Percentiles rank a stretch among this genome's conserved stretches.
Evolutionary conservation across 768 basidiomycete species (phyloP).

Genomic region (Infundibulicybe gibba): DNA sequence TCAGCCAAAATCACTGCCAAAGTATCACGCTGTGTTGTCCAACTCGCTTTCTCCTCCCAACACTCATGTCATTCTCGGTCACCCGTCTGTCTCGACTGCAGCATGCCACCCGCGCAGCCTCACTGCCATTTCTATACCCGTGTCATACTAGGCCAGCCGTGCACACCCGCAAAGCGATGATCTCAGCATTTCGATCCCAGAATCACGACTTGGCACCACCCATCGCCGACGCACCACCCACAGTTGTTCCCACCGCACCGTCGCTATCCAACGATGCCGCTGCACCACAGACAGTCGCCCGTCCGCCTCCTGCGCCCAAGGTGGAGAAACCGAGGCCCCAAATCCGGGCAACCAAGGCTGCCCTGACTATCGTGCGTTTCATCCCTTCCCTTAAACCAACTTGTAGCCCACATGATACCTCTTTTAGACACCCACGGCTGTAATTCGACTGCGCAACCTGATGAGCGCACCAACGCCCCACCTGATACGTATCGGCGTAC

Average conservation of each 20-base stretch:
- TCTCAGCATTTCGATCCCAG: slow-evolving; percentile 54
- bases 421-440: slow-evolving; percentile 73
- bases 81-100: slow-evolving; percentile 23
- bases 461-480: slow-evolving; percentile 84
- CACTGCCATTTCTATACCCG: slow-evolving; percentile 26
- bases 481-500: slow-evolving; percentile 91
- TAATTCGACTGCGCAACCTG: slow-evolving; percentile 67
- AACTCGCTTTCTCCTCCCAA: neutral
- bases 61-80: slow-evolving; percentile 23
- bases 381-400: slow-evolving; percentile 2
- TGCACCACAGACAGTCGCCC: slow-evolving; percentile 69
- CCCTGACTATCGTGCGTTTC: slow-evolving; percentile 62
- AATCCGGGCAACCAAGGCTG: slow-evolving; percentile 72
- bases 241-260: slow-evolving; percentile 42
- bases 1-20: too few relatives aligned
- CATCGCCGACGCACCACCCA: slow-evolving; percentile 46
- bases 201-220: slow-evolving; percentile 19
- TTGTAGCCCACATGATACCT: slow-evolving; percentile 4
- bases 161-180: slow-evolving; percentile 56
- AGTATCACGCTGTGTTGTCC: too few relatives aligned
- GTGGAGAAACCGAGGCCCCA: slow-evolving; percentile 60
- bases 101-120: slow-evolving; percentile 26
- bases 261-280: slow-evolving; percentile 54
- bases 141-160: slow-evolving; percentile 27
- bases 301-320: slow-evolving; percentile 68